Conservation (phyloP, 441 rosid genomes). For the Croton setiger region DNA sequence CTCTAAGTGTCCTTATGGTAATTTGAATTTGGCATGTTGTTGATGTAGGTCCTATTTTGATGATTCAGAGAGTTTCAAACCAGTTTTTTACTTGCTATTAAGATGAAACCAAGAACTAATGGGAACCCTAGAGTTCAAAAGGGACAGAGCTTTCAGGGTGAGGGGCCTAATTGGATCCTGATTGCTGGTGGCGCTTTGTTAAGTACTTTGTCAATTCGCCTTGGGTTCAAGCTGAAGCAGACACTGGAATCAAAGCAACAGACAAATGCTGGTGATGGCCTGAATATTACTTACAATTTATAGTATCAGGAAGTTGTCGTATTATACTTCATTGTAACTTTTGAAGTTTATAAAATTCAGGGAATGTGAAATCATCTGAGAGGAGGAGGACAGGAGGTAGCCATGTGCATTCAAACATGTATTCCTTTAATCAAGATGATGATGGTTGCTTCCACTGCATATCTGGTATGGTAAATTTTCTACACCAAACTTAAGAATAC, state of each 20-base stretch:
- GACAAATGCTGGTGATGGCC: slow-evolving; percentile 35
- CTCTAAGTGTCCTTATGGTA: slow-evolving; percentile 3
- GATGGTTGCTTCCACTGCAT: slow-evolving; percentile 61
- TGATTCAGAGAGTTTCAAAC: slow-evolving; percentile 31
- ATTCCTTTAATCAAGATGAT: slow-evolving; percentile 53
- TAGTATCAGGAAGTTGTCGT: slow-evolving; percentile 12
- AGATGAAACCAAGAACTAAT: slow-evolving; percentile 58
- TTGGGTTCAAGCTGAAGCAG: slow-evolving; percentile 89
- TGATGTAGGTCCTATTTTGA: slow-evolving; percentile 50
- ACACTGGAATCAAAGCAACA: slow-evolving; percentile 52
- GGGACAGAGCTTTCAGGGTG: slow-evolving; percentile 37
- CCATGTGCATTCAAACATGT: slow-evolving; percentile 48
- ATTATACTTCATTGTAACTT: slow-evolving; percentile 13
- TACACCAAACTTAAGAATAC: slow-evolving; percentile 5
- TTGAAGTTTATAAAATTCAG: slow-evolving; percentile 34
- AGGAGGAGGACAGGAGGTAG: slow-evolving; percentile 46
- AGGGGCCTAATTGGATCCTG: slow-evolving; percentile 84
- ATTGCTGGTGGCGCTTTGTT: slow-evolving; percentile 92
- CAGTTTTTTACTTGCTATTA: slow-evolving; percentile 28
- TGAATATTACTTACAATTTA: slow-evolving; percentile 34
- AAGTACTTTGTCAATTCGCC: slow-evolving; percentile 82
- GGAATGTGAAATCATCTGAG: slow-evolving; percentile 45
- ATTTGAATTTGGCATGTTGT: slow-evolving; percentile 13
- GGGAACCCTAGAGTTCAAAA: slow-evolving; percentile 50
- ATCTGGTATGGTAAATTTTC: slow-evolving; percentile 47